phyloP scores from a whole-genome alignment of 1,284 basidiomycete species.

The Tylopilus sp. region DNA sequence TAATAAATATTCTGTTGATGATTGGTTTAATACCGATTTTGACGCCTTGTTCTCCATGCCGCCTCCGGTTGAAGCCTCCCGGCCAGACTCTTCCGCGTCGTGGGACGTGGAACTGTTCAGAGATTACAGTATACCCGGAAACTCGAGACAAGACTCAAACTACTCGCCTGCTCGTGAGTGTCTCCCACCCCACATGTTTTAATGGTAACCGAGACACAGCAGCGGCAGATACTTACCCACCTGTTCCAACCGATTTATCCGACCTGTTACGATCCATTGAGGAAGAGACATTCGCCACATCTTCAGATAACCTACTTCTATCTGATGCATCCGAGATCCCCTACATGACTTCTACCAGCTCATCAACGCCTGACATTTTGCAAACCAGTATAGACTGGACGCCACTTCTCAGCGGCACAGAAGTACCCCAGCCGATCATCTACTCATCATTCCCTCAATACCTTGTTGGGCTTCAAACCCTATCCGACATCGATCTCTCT shows the following conservation, averaged over 20 bases:
- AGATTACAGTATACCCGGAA: slow-evolving; percentile 33
- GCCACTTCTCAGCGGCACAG: slow-evolving; percentile 21
- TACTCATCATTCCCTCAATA: slow-evolving; percentile 13
- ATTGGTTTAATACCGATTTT: slow-evolving; percentile 41
- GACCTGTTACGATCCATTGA: slow-evolving; percentile 30
- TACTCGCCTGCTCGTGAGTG: slow-evolving; percentile 22
- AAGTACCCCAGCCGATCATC: slow-evolving; percentile 6
- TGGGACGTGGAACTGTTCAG: slow-evolving; percentile 42
- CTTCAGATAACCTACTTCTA: background rate
- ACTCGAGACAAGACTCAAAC: background rate
- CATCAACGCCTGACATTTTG: slow-evolving; percentile 5
- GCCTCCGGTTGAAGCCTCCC: slow-evolving; percentile 29
- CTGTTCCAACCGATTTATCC: slow-evolving; percentile 5
- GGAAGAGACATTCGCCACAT: background rate
- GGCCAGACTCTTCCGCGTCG: slow-evolving; percentile 25
- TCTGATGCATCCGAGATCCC: background rate
- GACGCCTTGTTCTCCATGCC: slow-evolving; percentile 39
- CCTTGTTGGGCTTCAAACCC: slow-evolving; percentile 1
- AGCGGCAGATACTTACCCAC: background rate
- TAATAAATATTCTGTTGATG: slow-evolving; percentile 34
- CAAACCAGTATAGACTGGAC: slow-evolving; percentile 28
- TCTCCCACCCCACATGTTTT: background rate
- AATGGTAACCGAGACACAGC: background rate
- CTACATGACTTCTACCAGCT: background rate
- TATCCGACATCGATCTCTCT: slow-evolving; percentile 39